A percentile compares a stretch with the other conserved stretches of the same genome.
phyloP scores from a whole-genome alignment of 2,329 filamentous ascomycete genomes.

The Curvularia lunata region DNA sequence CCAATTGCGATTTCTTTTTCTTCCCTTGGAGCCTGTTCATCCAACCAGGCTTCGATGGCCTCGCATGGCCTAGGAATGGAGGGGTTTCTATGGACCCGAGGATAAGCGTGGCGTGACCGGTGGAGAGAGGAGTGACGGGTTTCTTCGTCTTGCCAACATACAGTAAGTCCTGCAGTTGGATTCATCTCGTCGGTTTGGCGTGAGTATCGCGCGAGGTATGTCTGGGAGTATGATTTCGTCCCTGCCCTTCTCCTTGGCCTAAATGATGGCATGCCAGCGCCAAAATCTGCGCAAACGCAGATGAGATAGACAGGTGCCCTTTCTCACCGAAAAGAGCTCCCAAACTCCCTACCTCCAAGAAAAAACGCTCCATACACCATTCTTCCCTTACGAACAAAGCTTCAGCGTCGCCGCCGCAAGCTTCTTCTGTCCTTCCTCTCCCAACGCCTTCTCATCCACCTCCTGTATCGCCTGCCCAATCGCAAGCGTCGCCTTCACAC shows the following conservation, averaged over 20 bases:
- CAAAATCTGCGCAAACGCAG: not conserved
- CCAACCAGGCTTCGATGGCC: too few species aligned
- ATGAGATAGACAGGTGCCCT: not conserved
- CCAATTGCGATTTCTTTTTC: too few species aligned
- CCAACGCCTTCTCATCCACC: conserved; percentile 72
- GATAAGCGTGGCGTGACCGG: not conserved
- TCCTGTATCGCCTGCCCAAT: conserved; percentile 80
- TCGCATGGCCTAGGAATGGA: too few species aligned
- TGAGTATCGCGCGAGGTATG: not conserved
- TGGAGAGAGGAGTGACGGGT: too few species aligned
- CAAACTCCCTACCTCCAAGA: too few species aligned
- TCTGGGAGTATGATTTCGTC: not conserved
- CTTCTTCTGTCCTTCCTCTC: conserved; percentile 71
- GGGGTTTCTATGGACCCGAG: too few species aligned
- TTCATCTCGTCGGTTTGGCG: not conserved
- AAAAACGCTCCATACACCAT: not conserved
- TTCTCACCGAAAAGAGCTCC: not conserved
- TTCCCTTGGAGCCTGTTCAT: too few species aligned
- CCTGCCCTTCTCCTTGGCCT: not conserved
- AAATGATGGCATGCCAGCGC: not conserved
- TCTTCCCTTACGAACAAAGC: conserved; percentile 50
- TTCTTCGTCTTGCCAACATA: too few species aligned
- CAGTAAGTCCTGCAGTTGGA: too few species aligned
- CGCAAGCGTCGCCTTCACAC: conserved; percentile 71
- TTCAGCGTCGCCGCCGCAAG: conserved; percentile 71